phyloP scores from a whole-genome alignment of 352 stramenopile species.

The Aphanomyces invadans region DNA sequence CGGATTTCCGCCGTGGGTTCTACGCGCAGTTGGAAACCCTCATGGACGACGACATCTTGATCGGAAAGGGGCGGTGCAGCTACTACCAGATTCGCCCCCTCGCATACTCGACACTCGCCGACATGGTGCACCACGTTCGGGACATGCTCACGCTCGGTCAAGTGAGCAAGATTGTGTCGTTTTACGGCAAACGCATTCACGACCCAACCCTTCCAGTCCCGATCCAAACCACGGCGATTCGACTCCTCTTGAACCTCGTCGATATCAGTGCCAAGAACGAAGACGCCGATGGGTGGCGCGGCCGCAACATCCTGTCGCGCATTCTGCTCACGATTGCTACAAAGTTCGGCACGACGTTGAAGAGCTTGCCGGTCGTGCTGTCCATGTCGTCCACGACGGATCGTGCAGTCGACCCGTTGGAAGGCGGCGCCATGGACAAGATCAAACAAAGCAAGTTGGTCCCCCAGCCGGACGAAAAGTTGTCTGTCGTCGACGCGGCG shows the following conservation, averaged over 20 bases:
- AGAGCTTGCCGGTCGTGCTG: constrained; percentile 59
- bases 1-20: constrained; percentile 95
- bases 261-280: constrained; percentile 96
- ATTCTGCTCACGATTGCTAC: constrained; percentile 90
- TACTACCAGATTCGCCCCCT: constrained; percentile 90
- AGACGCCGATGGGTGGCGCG: constrained; percentile 78
- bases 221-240: constrained; percentile 95
- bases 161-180: constrained; percentile 92
- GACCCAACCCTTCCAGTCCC: constrained; percentile 89
- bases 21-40: constrained; percentile 92
- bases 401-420: constrained; percentile 49
- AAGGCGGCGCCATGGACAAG: constrained; percentile 84
- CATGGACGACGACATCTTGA: constrained; percentile 92
- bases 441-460: constrained; percentile 75
- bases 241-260: constrained; percentile 94
- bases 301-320: constrained; percentile 83
- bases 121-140: constrained; percentile 96
- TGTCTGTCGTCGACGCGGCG: constrained; percentile 66
- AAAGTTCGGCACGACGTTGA: constrained; percentile 90
- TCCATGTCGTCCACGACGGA: constrained; percentile 40
- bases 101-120: constrained; percentile 94
- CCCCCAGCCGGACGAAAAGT: constrained; percentile 42
- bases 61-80: constrained; percentile 77
- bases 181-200: constrained; percentile 90
- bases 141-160: constrained; percentile 92